These are phyloP conservation scores for Sclerotinia minor DNA, from an alignment of 2,329 filamentous ascomycete genomes.

Conservation along the genomic window DNA sequence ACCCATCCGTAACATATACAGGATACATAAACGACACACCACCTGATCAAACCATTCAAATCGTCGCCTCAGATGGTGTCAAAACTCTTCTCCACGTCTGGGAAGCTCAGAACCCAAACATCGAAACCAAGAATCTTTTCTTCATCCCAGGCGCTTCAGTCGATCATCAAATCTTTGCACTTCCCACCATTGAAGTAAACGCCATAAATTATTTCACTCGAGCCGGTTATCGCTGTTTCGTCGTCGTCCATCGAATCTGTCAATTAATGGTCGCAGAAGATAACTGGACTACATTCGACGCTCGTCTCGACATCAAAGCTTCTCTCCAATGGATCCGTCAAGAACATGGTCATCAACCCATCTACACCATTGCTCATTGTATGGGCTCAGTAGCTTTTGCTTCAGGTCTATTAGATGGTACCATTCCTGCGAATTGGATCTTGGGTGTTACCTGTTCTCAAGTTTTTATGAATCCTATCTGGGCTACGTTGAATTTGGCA, in stretches of 20 bases:
- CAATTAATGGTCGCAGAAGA: slow-evolving; percentile 52
- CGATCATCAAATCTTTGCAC: slow-evolving; percentile 62
- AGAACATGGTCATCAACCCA: slow-evolving; percentile 41
- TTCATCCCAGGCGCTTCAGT: slow-evolving; percentile 64
- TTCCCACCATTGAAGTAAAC: slow-evolving; percentile 64
- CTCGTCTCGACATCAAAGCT: slow-evolving; percentile 59
- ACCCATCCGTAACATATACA: slow-evolving; percentile 50
- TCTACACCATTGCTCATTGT: slow-evolving; percentile 63
- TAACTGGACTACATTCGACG: slow-evolving; percentile 60
- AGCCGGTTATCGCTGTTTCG: slow-evolving; percentile 60
- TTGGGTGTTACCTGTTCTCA: slow-evolving; percentile 59
- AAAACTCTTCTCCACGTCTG: slow-evolving; percentile 56
- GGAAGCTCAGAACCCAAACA: slow-evolving; percentile 48
- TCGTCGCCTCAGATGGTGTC: slow-evolving; percentile 55
- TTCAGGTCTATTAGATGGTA: slow-evolving; percentile 61
- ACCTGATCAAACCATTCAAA: slow-evolving; percentile 47
- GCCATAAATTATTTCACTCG: slow-evolving; percentile 62
- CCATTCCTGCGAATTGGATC: slow-evolving; percentile 58
- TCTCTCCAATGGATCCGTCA: slow-evolving; percentile 55
- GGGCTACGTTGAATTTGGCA: slow-evolving; percentile 55
- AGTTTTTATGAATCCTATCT: slow-evolving; percentile 64
- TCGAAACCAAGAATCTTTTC: slow-evolving; percentile 53
- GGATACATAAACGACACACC: slow-evolving; percentile 55
- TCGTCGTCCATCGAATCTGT: slow-evolving; percentile 59
- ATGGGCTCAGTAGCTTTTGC: slow-evolving; percentile 62